phyloP scores from a whole-genome alignment of 495 filamentous ascomycete species.

The Hyphodiscus hymeniophilus region DNA sequence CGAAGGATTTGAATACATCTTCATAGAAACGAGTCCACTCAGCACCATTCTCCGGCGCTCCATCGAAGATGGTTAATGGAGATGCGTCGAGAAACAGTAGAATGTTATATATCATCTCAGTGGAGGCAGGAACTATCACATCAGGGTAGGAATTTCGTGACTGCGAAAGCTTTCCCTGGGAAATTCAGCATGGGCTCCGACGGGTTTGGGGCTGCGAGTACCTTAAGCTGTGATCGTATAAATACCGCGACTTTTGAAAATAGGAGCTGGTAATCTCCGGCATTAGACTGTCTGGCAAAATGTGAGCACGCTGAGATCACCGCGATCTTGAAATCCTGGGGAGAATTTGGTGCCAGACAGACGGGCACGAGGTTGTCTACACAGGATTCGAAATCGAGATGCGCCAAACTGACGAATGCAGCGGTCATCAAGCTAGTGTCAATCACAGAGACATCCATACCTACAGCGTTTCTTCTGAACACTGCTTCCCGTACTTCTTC shows the following conservation, averaged over 20 bases:
- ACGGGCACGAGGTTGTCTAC: conserved; percentile 42
- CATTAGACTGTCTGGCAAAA: conserved; percentile 41
- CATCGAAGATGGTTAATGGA: conserved; percentile 42
- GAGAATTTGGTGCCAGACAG: conserved; percentile 45
- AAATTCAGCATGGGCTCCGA: conserved; percentile 1
- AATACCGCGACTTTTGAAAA: conserved; percentile 46
- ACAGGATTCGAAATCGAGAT: conserved; percentile 47
- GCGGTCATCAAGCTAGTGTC: conserved; percentile 56
- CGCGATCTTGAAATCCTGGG: conserved; percentile 51
- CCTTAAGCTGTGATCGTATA: conserved; percentile 45
- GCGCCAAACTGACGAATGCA: conserved; percentile 51
- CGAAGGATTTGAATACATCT: conserved; percentile 39
- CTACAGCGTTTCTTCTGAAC: conserved; percentile 42
- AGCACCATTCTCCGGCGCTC: conserved; percentile 23
- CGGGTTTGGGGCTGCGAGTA: conserved; percentile 14
- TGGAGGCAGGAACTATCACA: conserved; percentile 4
- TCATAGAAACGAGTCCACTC: conserved; percentile 39
- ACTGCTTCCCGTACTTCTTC: conserved; percentile 56
- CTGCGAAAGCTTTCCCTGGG: conserved; percentile 5
- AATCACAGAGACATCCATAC: conserved; percentile 35
- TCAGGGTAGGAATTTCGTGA: conserved; percentile 16
- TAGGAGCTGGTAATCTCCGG: conserved; percentile 41
- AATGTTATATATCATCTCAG: conserved; percentile 38
- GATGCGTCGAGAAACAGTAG: conserved; percentile 44
- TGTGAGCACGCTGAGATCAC: conserved; percentile 49